Evolutionary conservation across 1,284 basidiomycete species (phyloP).

Genomic region (Apiotrichum sp.): DNA sequence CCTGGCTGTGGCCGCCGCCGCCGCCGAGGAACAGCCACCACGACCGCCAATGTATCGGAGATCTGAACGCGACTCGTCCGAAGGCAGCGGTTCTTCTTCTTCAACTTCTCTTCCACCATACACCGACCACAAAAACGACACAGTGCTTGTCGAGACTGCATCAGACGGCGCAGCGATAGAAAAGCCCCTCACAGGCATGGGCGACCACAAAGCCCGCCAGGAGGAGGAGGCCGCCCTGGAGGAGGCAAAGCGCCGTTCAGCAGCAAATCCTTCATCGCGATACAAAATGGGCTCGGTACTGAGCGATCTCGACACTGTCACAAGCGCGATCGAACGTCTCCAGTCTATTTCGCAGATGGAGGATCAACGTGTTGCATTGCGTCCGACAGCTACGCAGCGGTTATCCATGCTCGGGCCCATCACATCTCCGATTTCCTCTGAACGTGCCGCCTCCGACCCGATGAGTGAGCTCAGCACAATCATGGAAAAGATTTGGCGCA

Average conservation of each 20-base stretch:
- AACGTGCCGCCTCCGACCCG: conserved; percentile 16
- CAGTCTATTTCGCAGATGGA: conserved; percentile 72
- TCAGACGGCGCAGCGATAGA: neutral
- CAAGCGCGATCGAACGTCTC: conserved; percentile 76
- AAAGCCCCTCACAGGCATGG: neutral
- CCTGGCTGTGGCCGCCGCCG: neutral
- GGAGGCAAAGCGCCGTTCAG: neutral
- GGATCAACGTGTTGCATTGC: conserved; percentile 77
- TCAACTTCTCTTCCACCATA: conserved; percentile 6
- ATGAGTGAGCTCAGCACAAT: conserved; percentile 36
- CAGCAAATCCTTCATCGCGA: neutral
- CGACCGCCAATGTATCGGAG: conserved; percentile 12
- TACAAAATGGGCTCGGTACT: conserved; percentile 6
- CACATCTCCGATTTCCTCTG: neutral
- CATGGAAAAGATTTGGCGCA: conserved; percentile 25
- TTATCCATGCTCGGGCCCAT: neutral
- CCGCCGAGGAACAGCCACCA: neutral
- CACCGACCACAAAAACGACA: conserved; percentile 6
- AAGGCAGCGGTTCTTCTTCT: conserved; percentile 1
- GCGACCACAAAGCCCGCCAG: neutral
- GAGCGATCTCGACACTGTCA: conserved; percentile 69
- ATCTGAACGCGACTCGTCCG: conserved; percentile 4
- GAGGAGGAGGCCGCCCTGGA: neutral
- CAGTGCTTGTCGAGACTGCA: neutral
- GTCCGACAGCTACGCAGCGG: conserved; percentile 23